phyloP scores from a whole-genome alignment of 2,329 filamentous ascomycete species.

The Verticillium tricorpus region DNA sequence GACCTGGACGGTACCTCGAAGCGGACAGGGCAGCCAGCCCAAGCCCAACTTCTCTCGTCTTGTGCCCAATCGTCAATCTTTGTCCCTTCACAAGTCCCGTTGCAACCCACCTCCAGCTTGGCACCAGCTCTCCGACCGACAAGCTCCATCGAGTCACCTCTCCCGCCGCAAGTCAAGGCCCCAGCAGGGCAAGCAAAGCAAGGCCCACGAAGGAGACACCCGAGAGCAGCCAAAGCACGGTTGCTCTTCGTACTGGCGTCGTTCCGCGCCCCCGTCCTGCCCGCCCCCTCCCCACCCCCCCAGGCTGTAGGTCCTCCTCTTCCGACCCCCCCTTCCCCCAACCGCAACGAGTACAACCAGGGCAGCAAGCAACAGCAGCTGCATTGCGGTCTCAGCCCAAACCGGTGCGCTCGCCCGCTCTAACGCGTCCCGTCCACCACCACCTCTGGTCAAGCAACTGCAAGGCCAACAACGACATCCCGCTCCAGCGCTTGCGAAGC shows the following conservation, averaged over 20 bases:
- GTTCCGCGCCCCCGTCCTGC: neutral
- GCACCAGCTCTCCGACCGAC: neutral
- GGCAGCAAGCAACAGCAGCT: neutral
- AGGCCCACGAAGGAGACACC: neutral
- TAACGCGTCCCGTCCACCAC: neutral
- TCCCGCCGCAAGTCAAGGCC: neutral
- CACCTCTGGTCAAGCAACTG: neutral
- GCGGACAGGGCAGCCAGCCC: neutral
- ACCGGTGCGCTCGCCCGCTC: neutral
- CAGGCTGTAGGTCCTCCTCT: neutral
- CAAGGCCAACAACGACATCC: neutral
- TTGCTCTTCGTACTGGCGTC: neutral
- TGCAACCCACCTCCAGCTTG: neutral
- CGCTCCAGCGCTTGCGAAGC: slow-evolving; percentile 1
- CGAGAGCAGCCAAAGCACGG: neutral
- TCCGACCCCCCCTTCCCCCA: neutral
- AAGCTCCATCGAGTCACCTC: neutral
- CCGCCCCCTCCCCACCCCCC: neutral
- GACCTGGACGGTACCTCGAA: neutral
- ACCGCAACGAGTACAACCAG: neutral
- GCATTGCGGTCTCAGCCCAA: neutral
- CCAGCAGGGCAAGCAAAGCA: neutral
- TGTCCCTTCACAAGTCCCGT: neutral
- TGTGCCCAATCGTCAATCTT: neutral
- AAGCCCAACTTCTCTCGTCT: neutral